Base-by-base conservation (phyloP, 2,329 filamentous ascomycete genomes). In the Alternaria conjuncta region DNA sequence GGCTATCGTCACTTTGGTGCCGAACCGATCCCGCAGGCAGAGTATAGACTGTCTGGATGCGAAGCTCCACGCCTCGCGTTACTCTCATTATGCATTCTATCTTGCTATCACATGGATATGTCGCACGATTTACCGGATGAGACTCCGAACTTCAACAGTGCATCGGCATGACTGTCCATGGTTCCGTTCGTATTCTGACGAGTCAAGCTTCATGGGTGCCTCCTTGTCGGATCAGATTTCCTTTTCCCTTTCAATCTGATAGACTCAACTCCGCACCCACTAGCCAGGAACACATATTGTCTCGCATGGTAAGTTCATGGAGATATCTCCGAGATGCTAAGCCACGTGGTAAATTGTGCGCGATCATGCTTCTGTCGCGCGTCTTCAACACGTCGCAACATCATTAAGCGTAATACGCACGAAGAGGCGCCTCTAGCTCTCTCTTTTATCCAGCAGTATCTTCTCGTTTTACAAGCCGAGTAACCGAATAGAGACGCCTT, bases 1-100 rank as follows among this genome's bases (percentile, higher is more conserved):
- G 53, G 45, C 53, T 57, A 44, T 50, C 47, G 44, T 47, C 44
- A 36, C 53, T 56, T 36, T 45, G 30, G 21, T 60, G 28, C 53
- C 51, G 51, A 60, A 49, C 57, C 26, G 18, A 56, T 56, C 28
- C 23, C 44, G 55, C 20, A 50, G 45, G 25, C 12, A 41, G 49
- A 21, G 13, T 41, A 36, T 32, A 20, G 15, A 28, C 13, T 8
- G 20, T 53, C 23, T 23, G 32, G 18, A 53, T 36, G 49, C 28
- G 36, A 36, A 53, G 49, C 30, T 53, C n/a, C 3, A 36, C 28
- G 20, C 20, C 20, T 36, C 45, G 13, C 36, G 58, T 61, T n/a
- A 41, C 23, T 46, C 56, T 18, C 8, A 45, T 6, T 13, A 20
- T 13, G 28, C n/a, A n/a, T 49, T 55, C 28, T 32, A 25, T 25